Base-by-base conservation (phyloP, 768 basidiomycete species). In the Stropharia rugosoannulata region DNA sequence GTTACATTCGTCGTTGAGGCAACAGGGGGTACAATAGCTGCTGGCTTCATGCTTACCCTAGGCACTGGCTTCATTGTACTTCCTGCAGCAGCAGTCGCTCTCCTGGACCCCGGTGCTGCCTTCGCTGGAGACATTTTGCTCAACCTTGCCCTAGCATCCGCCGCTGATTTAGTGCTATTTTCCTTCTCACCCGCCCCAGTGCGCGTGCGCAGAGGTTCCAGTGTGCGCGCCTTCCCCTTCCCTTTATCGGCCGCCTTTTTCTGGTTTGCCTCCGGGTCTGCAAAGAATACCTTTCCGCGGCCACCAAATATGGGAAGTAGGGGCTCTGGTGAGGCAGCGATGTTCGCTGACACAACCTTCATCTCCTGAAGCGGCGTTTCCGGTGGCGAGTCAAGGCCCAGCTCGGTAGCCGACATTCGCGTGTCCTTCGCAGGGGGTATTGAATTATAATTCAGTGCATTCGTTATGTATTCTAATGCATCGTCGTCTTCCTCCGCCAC, bases 311-410 rank as follows among this genome's bases (percentile, higher is more conserved):
- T 64, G 27, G 61, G 51, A 19, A 27, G 47, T 1, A 48, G 37
- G 11, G 35, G n/a, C 29, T 32, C 29, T 16, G 49, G 41, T n/a
- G 22, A n/a, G 43, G 57, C 57, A n/a, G 37, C 56, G 10, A 64
- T 62, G 41, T 80, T 76, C n/a, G 29, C 27, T n/a, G 69, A 62
- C 52, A 67, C 66, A 4, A 72, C 61, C 59, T 73, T 79, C 68
- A 75, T 82, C 56, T 85, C 82, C 55, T 80, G 73, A 43, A 83
- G 64, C 0, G 85, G 84, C n/a, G 75, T 79, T 46, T 82, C 81
- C 3, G 80, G 70, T 2, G 71, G 71, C 16, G 73, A 74, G 45
- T 77, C 76, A 6, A 78, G 66, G 15, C 79, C 79, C 16, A 83
- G 68, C 60, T 82, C 79, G 32, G 75, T 77, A 10, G 75, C 77